Conservation (phyloP, 441 rosid species). For the Rhodomyrtus psidioides region DNA sequence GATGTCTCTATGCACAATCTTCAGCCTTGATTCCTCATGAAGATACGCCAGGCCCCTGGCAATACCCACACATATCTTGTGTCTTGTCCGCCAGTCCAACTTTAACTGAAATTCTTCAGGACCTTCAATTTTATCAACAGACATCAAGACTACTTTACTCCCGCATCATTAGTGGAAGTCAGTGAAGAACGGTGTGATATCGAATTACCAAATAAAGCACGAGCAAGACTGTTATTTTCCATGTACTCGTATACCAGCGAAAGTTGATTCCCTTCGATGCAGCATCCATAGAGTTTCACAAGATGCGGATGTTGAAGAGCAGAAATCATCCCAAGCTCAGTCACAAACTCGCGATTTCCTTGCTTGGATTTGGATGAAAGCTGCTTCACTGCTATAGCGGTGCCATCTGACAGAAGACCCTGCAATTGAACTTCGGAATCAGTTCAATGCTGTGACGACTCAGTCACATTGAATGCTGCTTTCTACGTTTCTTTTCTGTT, state of each 20-base stretch:
- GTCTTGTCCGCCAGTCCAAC: neutral
- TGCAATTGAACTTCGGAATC: neutral
- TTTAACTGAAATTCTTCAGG: neutral
- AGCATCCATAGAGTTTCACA: slow-evolving; percentile 3
- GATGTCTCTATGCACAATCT: slow-evolving; percentile 11
- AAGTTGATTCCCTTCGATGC: neutral
- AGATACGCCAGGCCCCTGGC: slow-evolving; percentile 10
- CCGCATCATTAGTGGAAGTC: neutral
- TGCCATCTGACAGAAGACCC: slow-evolving; percentile 1
- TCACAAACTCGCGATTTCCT: slow-evolving; percentile 4
- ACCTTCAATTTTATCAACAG: neutral
- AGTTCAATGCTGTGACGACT: neutral
- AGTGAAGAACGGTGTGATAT: neutral
- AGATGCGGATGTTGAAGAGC: slow-evolving; percentile 5
- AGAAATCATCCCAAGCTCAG: slow-evolving; percentile 1
- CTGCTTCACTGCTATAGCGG: neutral
- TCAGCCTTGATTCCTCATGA: slow-evolving; percentile 5
- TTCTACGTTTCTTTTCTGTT: neutral
- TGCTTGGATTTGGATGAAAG: neutral
- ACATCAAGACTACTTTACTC: neutral
- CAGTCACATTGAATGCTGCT: neutral
- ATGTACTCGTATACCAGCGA: neutral
- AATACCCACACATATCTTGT: slow-evolving; percentile 4
- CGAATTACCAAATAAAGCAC: neutral
- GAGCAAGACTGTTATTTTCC: slow-evolving; percentile 2